Base-by-base conservation (phyloP, 2,329 filamentous ascomycete species). In the Alternaria tenuissima region DNA sequence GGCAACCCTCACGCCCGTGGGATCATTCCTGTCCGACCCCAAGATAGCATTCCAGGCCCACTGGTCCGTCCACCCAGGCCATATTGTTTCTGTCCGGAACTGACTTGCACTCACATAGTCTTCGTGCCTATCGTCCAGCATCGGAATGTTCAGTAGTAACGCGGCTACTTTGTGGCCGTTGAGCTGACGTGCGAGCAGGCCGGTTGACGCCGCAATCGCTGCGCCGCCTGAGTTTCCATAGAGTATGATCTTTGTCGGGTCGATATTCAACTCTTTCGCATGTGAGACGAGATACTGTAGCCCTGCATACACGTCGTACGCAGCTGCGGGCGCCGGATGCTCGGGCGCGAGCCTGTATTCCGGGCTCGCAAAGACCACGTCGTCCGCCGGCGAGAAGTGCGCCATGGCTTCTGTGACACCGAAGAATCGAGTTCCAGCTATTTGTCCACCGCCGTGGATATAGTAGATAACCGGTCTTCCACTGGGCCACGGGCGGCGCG, bases 311-410 rank as follows among this genome's bases (percentile, higher is more conserved):
- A 36, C 51, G 34, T 77, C 74, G 62, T 81, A 81, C 59, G 79
- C 76, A 0, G 73, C 75, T 0, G 66, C 67, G 0, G 81, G 80
- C 11, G 76, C 76, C 1, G 69, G 74, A 26, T 79, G 59, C 58
- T 84, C 82, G 0, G 82, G 82, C 0, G 81, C 78, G 0, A 81
- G 72, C 2, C 81, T 76, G 66, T 82, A 84, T 20, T 82, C 78
- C 18, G 82, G 69, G 18, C 44, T 55, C 1, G 26, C 53, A 34
- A 66, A 46, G 16, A 38, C 3, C 11, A 61, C 49, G 1, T 74
- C 69, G 1, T 61, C 34, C 14, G 53, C 5, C 52, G 42, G 3
- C 75, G 12, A 18, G 28, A 76, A 14, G 72, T 66, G 9, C 46
- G 20, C 46, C 3, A 75, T 63, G 22, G 80, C 63, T 2, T 67